Evolutionary conservation across 2,329 filamentous ascomycete genomes (phyloP).

Genomic region (Neonectria sp.): DNA sequence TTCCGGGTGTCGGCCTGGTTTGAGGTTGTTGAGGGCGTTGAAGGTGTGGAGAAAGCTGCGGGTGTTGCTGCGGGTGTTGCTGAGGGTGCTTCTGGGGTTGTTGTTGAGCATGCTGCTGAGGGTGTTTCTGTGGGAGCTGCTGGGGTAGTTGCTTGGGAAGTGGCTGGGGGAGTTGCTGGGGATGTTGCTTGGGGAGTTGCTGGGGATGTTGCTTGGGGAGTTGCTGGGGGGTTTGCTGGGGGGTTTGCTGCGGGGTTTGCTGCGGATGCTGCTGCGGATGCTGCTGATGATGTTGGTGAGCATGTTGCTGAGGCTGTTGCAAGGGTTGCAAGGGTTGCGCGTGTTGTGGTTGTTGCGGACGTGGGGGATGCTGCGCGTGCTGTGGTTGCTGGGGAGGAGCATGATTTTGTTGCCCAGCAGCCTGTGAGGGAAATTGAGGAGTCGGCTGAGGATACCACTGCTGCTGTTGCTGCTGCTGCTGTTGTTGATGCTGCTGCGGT

Average conservation of each 20-base stretch:
- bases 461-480: constrained; percentile 31
- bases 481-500: constrained; percentile 30
- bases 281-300: constrained; percentile 38
- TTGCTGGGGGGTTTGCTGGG: constrained; percentile 34
- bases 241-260: constrained; percentile 38
- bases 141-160: constrained; percentile 37
- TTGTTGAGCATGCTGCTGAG: constrained; percentile 36
- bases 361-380: constrained; percentile 31
- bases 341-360: constrained; percentile 40
- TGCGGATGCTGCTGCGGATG: constrained; percentile 39
- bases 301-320: constrained; percentile 39
- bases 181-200: constrained; percentile 37
- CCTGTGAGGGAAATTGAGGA: constrained; percentile 41
- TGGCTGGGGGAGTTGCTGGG: constrained; percentile 36
- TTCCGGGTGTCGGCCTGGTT: constrained; percentile 44
- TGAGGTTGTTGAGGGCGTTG: constrained; percentile 42
- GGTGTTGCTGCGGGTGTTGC: constrained; percentile 38
- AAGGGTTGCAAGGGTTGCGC: constrained; percentile 34
- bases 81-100: constrained; percentile 14
- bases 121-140: constrained; percentile 35
- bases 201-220: constrained; percentile 25
- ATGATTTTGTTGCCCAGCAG: constrained; percentile 41
- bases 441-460: constrained; percentile 42
- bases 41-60: constrained; percentile 38
- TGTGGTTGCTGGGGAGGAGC: constrained; percentile 37